A percentile compares a stretch with the other conserved stretches of the same genome.
These are phyloP conservation scores for Domatiomyces globalis DNA, from an alignment of 2,329 filamentous ascomycete genomes.

Conservation along the genomic window DNA sequence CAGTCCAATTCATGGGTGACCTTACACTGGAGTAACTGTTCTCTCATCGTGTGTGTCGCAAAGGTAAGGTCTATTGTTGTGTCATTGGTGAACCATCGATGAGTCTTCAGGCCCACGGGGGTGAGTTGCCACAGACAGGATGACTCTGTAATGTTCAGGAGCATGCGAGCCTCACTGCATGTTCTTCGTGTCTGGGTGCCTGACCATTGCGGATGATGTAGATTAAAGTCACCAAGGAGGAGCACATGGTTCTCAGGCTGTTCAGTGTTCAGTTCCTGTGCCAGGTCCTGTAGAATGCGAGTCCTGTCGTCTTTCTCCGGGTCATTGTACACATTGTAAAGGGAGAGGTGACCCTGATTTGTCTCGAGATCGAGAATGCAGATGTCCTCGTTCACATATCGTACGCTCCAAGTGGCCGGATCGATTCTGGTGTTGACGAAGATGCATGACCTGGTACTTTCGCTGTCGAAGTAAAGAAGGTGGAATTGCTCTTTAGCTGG, in stretches of 20 bases:
- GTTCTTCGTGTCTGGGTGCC: constrained; percentile 2
- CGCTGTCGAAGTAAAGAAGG: constrained; percentile 12
- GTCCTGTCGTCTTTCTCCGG: no score
- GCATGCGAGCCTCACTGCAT: constrained; percentile 5
- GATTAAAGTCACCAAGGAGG: constrained; percentile 14
- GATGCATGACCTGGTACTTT: constrained; percentile 12
- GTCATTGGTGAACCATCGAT: constrained; percentile 5
- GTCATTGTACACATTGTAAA: constrained; percentile 11
- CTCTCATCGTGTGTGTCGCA: constrained; percentile 1
- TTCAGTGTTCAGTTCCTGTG: constrained; percentile 1
- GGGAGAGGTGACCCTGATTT: background rate
- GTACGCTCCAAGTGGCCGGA: constrained; percentile 9
- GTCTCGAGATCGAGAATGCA: constrained; percentile 5
- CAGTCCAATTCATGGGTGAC: constrained; percentile 14
- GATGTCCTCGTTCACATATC: constrained; percentile 11
- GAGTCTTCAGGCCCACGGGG: constrained; percentile 6
- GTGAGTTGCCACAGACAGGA: constrained; percentile 10
- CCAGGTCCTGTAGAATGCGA: background rate
- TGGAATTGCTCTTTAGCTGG: constrained; percentile 12
- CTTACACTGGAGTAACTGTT: constrained; percentile 7
- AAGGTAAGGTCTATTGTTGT: constrained; percentile 16
- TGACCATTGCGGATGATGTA: constrained; percentile 16
- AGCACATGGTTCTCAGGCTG: constrained; percentile 8
- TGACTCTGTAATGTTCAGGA: constrained; percentile 11
- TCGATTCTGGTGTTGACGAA: constrained; percentile 15